phyloP scores from a whole-genome alignment of 2,329 filamentous ascomycete genomes.

The Ascochyta clinopodiicola region DNA sequence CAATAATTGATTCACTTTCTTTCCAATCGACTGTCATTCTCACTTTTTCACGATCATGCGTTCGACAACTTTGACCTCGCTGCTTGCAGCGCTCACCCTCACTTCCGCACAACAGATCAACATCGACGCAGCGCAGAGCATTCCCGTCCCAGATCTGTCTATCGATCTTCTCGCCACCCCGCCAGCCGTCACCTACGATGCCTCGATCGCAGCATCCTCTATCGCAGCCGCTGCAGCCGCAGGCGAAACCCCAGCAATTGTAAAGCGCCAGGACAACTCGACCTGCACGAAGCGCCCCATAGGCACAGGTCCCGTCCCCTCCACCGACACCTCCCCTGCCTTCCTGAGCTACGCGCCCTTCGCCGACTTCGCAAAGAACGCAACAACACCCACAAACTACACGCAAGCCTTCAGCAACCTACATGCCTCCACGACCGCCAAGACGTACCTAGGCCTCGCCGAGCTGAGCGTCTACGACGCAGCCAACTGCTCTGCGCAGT shows the following conservation, averaged over 20 bases:
- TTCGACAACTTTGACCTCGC: slow-evolving; percentile 8
- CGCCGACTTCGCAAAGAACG: slow-evolving; percentile 22
- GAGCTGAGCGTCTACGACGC: slow-evolving; percentile 36
- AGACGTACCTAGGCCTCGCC: slow-evolving; percentile 28
- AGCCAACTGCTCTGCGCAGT: slow-evolving; percentile 31
- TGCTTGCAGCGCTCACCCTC: slow-evolving; percentile 11
- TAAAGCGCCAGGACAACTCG: slow-evolving; percentile 10
- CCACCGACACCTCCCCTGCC: slow-evolving; percentile 12
- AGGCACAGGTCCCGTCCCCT: slow-evolving; percentile 19
- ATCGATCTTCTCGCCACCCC: slow-evolving; percentile 13
- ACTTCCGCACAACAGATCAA: slow-evolving; percentile 16
- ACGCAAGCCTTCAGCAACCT: slow-evolving; percentile 32
- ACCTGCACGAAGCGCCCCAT: slow-evolving; percentile 14
- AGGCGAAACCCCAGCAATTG: slow-evolving; percentile 4
- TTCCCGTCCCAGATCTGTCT: slow-evolving; percentile 6
- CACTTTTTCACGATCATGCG: slow-evolving; percentile 1
- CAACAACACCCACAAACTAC: slow-evolving; percentile 35
- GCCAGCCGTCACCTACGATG: slow-evolving; percentile 2
- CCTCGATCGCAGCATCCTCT: slow-evolving; percentile 1
- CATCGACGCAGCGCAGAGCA: slow-evolving; percentile 8
- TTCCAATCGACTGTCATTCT: not conserved
- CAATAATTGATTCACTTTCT: not conserved
- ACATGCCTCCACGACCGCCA: slow-evolving; percentile 29
- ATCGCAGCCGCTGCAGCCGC: slow-evolving; percentile 13
- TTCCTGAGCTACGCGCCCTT: slow-evolving; percentile 28